Conservation (phyloP, 306 rosid genomes). For the Rubus parviflorus region DNA sequence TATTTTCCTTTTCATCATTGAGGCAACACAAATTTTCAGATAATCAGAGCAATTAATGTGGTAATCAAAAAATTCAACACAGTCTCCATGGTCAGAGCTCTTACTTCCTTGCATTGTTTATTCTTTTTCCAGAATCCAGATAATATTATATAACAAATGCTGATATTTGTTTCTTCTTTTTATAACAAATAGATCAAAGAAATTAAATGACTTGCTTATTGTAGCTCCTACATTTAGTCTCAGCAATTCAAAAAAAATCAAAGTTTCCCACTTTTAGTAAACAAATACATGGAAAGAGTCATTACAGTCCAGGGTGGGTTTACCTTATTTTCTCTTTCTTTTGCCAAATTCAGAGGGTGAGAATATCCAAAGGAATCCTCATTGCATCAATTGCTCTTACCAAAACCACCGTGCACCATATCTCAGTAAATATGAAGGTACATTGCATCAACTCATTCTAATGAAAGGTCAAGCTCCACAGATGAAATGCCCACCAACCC, state of each 20-base stretch:
- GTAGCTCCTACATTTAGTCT: neutral
- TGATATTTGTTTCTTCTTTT: neutral
- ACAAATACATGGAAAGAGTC: neutral
- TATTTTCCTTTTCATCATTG: neutral
- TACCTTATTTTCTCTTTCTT: conserved; percentile 8
- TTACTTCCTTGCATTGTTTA: conserved; percentile 19
- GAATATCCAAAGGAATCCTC: conserved; percentile 35
- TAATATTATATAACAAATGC: neutral
- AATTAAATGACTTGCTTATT: conserved; percentile 12
- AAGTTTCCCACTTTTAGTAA: neutral
- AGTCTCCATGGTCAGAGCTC: neutral
- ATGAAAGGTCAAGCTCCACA: conserved; percentile 11
- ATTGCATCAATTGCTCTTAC: neutral
- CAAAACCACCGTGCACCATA: conserved; percentile 7
- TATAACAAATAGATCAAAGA: neutral
- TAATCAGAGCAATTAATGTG: conserved; percentile 15
- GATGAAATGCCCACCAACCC: conserved; percentile 17
- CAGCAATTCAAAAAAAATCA: neutral
- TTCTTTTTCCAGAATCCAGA: neutral
- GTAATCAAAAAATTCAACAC: conserved; percentile 14
- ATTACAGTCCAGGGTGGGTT: neutral
- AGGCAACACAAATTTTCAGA: conserved; percentile 6
- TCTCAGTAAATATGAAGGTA: neutral
- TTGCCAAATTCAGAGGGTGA: conserved; percentile 6
- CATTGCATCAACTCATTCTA: neutral